These are phyloP conservation scores for Durio zibethinus DNA, from an alignment of 345 rosid genomes.

Conservation along the genomic window DNA sequence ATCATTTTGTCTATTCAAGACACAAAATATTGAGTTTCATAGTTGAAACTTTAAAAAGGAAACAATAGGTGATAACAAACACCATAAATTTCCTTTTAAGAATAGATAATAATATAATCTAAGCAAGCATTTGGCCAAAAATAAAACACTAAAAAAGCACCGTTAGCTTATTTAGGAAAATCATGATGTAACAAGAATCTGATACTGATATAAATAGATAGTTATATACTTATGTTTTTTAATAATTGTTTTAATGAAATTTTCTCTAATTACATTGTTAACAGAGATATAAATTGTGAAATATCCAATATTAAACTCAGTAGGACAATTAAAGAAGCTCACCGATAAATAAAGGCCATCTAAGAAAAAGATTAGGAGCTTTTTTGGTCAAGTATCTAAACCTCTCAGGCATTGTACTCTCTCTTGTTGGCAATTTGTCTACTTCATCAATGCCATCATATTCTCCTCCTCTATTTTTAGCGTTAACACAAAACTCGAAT, in stretches of 20 bases:
- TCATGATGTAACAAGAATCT: background rate
- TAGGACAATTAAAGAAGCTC: slow-evolving; percentile 15
- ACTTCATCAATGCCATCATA: slow-evolving; percentile 41
- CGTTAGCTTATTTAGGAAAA: too few relatives aligned
- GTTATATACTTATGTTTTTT: background rate
- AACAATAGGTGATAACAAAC: background rate
- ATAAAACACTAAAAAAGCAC: too few relatives aligned
- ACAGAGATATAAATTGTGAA: background rate
- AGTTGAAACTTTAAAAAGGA: background rate
- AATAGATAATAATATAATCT: background rate
- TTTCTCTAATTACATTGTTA: background rate
- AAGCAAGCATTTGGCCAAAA: background rate
- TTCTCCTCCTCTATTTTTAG: slow-evolving; percentile 27
- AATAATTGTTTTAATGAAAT: background rate
- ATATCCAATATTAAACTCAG: background rate
- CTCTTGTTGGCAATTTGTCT: slow-evolving; percentile 53
- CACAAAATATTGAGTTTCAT: background rate
- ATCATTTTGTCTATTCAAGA: background rate
- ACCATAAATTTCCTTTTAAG: background rate
- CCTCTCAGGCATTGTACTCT: slow-evolving; percentile 86
- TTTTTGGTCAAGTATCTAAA: slow-evolving; percentile 78
- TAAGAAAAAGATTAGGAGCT: slow-evolving; percentile 61
- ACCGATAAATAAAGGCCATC: slow-evolving; percentile 92
- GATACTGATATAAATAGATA: background rate
- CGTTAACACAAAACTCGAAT: slow-evolving; percentile 33